Conservation (phyloP, 2,329 filamentous ascomycete genomes). For the Catunica adiposa region DNA sequence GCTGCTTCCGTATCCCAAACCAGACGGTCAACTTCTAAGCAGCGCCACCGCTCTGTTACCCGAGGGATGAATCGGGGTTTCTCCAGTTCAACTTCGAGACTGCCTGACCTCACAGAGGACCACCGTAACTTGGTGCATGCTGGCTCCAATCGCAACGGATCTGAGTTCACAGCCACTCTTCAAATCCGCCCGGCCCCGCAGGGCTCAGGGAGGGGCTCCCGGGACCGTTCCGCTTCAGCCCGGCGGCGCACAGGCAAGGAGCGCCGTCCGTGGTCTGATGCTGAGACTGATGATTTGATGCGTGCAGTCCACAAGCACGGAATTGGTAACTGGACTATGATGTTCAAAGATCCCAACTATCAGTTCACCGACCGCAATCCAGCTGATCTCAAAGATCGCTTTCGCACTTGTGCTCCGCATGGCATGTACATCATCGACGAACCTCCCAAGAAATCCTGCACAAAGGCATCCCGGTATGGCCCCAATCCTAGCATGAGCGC, state of each 20-base stretch:
- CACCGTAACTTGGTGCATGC: not conserved
- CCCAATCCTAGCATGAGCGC: not conserved
- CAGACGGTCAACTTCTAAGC: not conserved
- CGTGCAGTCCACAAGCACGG: conserved; percentile 46
- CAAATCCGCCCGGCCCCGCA: not conserved
- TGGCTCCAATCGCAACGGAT: not conserved
- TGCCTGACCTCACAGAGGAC: not conserved
- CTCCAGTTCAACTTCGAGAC: conserved; percentile 1
- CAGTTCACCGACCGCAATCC: conserved; percentile 44
- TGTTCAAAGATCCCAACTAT: conserved; percentile 44
- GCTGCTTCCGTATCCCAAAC: not conserved
- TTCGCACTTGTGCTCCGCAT: conserved; percentile 47
- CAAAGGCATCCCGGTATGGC: not conserved
- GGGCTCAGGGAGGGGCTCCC: not conserved
- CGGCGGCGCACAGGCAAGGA: conserved; percentile 41
- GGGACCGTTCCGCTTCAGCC: not conserved
- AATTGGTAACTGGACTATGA: conserved; percentile 48
- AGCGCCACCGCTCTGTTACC: not conserved
- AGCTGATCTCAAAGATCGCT: conserved; percentile 48
- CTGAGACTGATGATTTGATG: conserved; percentile 46
- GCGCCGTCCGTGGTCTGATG: conserved; percentile 46
- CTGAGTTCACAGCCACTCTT: not conserved
- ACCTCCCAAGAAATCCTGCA: not conserved
- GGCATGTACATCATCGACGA: conserved; percentile 25
- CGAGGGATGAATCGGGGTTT: not conserved